phyloP scores from a whole-genome alignment of 1,284 basidiomycete genomes.

The Puccinia polysora region DNA sequence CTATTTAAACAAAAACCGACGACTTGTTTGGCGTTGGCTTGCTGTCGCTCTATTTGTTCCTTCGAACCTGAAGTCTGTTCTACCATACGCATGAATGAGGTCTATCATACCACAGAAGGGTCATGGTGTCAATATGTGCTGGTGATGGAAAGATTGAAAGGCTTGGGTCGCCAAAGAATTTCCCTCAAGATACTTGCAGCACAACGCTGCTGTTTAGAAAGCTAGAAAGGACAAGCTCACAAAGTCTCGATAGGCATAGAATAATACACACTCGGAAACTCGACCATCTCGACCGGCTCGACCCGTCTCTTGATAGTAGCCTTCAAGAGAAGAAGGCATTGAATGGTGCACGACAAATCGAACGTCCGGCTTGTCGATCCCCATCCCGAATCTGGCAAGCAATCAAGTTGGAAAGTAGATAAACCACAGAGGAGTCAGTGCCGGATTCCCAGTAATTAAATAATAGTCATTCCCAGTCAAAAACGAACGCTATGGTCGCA shows the following conservation, averaged over 20 bases:
- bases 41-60: slow-evolving; percentile 62
- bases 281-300: slow-evolving; percentile 73
- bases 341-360: slow-evolving; percentile 73
- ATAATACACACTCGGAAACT: slow-evolving; percentile 62
- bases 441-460: too few species aligned
- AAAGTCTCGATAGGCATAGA: slow-evolving; percentile 42
- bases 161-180: not conserved
- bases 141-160: not conserved
- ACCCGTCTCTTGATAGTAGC: slow-evolving; percentile 75
- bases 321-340: slow-evolving; percentile 59
- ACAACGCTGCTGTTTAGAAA: too few species aligned
- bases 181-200: not conserved
- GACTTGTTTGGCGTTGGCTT: slow-evolving; percentile 61
- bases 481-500: slow-evolving; percentile 62
- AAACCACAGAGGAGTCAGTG: too few species aligned
- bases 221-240: slow-evolving; percentile 6
- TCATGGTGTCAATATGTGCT: not conserved
- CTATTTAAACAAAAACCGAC: slow-evolving; percentile 73
- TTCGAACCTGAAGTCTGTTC: slow-evolving; percentile 56
- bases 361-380: slow-evolving; percentile 84
- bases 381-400: slow-evolving; percentile 74
- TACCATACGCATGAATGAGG: slow-evolving; percentile 56
- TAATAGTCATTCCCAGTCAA: not conserved
- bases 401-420: too few species aligned
- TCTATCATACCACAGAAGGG: not conserved